Evolutionary conservation across 331 rosid genomes (phyloP).

Genomic region (Phaseolus coccineus): DNA sequence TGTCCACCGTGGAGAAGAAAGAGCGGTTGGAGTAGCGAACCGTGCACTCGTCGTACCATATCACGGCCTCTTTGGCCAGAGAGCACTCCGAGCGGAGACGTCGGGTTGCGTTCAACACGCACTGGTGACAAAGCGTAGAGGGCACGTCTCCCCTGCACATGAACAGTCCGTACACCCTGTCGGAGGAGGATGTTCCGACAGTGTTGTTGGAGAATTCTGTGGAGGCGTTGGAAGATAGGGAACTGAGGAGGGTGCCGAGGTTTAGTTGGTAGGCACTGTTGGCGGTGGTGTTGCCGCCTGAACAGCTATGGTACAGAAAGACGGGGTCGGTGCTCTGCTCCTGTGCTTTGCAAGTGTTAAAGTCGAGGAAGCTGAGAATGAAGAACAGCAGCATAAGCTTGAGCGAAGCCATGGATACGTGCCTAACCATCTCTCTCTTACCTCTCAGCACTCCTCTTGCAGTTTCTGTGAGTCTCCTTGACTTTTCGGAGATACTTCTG

Average conservation of each 20-base stretch:
- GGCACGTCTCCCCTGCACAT: slow-evolving; percentile 70
- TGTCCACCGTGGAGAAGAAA: slow-evolving; percentile 48
- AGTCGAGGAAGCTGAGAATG: neutral
- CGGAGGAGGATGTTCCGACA: slow-evolving; percentile 17
- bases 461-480: neutral
- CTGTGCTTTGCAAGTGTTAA: neutral
- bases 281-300: slow-evolving; percentile 32
- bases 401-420: slow-evolving; percentile 1
- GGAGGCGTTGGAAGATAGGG: slow-evolving; percentile 46
- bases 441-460: neutral
- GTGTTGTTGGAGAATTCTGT: slow-evolving; percentile 46
- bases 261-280: slow-evolving; percentile 42
- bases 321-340: neutral
- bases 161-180: slow-evolving; percentile 49
- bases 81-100: slow-evolving; percentile 23
- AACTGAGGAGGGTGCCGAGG: slow-evolving; percentile 43
- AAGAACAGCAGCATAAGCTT: neutral
- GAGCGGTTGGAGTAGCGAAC: slow-evolving; percentile 57
- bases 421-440: neutral
- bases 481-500: neutral
- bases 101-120: slow-evolving; percentile 48
- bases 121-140: slow-evolving; percentile 38
- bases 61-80: slow-evolving; percentile 25
- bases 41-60: slow-evolving; percentile 63
- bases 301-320: slow-evolving; percentile 32